These are phyloP conservation scores for Triticum timopheevii DNA, from an alignment of 176 grass and related monocot genomes.

Conservation along the genomic window DNA sequence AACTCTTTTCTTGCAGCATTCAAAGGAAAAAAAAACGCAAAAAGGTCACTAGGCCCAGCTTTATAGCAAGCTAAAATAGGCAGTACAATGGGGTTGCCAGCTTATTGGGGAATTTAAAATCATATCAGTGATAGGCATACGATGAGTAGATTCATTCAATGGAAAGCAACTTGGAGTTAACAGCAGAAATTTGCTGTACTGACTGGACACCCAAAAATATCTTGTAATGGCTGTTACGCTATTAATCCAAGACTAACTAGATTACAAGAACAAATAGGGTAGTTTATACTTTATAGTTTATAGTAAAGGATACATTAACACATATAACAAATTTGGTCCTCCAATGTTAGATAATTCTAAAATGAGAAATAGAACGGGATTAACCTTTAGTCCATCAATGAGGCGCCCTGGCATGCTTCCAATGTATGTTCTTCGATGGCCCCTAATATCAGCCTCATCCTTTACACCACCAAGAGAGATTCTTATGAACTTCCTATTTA, in stretches of 20 bases:
- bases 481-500: conserved; percentile 91
- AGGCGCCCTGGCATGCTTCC: conserved; percentile 98
- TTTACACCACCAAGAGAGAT: conserved; percentile 98
- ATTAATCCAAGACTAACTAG: conserved; percentile 16
- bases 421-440: conserved; percentile 97
- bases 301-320: background rate
- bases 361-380: conserved; percentile 19
- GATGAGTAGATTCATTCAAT: conserved; percentile 7
- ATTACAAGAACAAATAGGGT: conserved; percentile 17
- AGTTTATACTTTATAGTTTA: conserved; percentile 21
- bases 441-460: conserved; percentile 99
- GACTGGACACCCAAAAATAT: background rate
- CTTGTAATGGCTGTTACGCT: background rate
- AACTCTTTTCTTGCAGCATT: background rate
- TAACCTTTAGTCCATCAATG: conserved; percentile 96
- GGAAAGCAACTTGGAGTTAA: background rate
- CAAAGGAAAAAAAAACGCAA: background rate
- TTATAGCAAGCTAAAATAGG: background rate
- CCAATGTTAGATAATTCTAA: conserved; percentile 19
- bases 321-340: background rate
- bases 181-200: background rate
- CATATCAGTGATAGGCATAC: background rate
- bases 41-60: background rate
- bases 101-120: background rate
- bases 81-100: background rate